Base-by-base conservation (phyloP, 2,329 filamentous ascomycete genomes). In the Juglanconis oblonga region DNA sequence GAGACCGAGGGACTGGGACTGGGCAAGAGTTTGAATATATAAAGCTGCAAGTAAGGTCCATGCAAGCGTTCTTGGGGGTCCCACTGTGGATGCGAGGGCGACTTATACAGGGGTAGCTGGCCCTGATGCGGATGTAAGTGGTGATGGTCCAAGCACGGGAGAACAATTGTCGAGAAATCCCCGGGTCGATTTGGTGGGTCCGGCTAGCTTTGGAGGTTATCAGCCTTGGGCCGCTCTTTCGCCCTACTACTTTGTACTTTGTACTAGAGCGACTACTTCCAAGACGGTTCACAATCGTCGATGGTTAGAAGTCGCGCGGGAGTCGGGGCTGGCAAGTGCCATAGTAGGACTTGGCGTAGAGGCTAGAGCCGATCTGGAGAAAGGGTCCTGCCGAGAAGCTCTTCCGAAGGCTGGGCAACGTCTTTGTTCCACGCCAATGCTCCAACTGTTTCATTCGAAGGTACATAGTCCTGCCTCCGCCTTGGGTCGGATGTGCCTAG, bases 51-150 rank as follows among this genome's bases (percentile, higher is more conserved):
- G 45, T 47, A 58, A 44, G 51, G 59, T 40, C 42, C 59, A 40
- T 47, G 59, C 50, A 51, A 52, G 32, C 35, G 33, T 45, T 45
- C 57, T 56, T 11, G 42, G 42, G 42, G n/a, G 42, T 54, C 45
- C 38, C 44, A 36, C 31, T 51, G 42, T 55, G 51, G 54, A 52
- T 60, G 61, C 57, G 58, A 58, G 61, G 61, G 54, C 55, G 54
- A 58, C 55, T 55, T 55, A 55, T 33, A 61, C 58, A 63, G 58
- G 61, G 61, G 54, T 40, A 31, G 58, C 61, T 49, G 47, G 58
- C 55, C 57, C 38, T 32, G 40, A 50, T 35, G 50, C 49, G 32
- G 59, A 58, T 58, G 59, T 47, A 45, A 52, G 55, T 58, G 11
- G 56, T 62, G 52, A 53, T 42, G 55, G 32, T 31, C 57, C 51